Evolutionary conservation across 768 basidiomycete genomes (phyloP), one percentile per base, ranked within the genome.

Genomic region (Phanerodontia chrysosporium): DNA sequence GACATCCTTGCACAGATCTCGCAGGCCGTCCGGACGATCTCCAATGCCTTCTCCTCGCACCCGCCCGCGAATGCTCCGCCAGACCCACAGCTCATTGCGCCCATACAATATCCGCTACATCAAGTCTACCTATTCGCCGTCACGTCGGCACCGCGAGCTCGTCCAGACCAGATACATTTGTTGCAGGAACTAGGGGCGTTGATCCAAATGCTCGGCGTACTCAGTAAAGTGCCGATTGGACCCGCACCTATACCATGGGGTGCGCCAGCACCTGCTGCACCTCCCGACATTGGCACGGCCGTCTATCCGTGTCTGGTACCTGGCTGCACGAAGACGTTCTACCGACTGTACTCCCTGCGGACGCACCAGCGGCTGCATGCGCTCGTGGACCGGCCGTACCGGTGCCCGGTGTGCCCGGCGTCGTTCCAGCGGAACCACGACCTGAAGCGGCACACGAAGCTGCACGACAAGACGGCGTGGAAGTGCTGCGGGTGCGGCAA

Each of bases 391-490:
- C 82, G 88, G 9, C 87, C 89, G 0, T 87, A 79, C 70, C 79
- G 81, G 16, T 90, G 90, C 63, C 72, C 67, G 1, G 69, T 73
- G 3, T 92, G 90, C 59, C 84, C 89, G 6, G 87, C 87, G 4
- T 86, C 87, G 16, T 92, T 92, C 70, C 83, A 85, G 3, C 81
- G 90, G 49, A 89, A 87, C 61, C 89, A 91, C 62, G 90, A 91
- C 69, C 77, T 90, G 49, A 90, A 89, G 72, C 82, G 90, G n/a
- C 90, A 92, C 69, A 67, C 81, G 51, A 83, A 83, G 65, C 73
- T 87, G 39, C 90, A 92, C 69, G 87, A 86, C 59, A 83, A 80
- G 64, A 87, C 81, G 62, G 87, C 85, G 25, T 92, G 82, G 82
- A 82, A 85, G 64, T 92, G 90, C 65, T 77, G 74, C 36, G 89